Evolutionary conservation across 1,139 yeast species (phyloP).

Genomic region (Eremothecium coryli): DNA sequence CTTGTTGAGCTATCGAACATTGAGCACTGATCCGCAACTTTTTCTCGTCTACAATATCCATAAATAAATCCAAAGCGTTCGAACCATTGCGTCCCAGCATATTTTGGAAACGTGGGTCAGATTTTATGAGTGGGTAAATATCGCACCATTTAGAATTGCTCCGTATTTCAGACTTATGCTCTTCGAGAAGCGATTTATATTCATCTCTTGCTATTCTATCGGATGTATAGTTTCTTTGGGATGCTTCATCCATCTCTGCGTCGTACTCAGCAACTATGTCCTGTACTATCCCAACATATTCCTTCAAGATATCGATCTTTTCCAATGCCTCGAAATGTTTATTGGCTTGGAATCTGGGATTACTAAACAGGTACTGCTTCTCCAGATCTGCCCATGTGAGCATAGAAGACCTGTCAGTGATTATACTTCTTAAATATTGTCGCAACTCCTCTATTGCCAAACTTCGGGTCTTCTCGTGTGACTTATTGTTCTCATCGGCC

Average conservation of each 20-base stretch:
- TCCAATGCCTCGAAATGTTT: slow-evolving; percentile 46
- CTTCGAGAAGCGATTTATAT: slow-evolving; percentile 41
- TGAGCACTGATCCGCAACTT: slow-evolving; percentile 47
- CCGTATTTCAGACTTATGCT: slow-evolving; percentile 32
- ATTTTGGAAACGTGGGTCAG: slow-evolving; percentile 49
- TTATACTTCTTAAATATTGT: slow-evolving; percentile 35
- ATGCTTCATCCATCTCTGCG: slow-evolving; percentile 32
- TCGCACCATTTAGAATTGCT: slow-evolving; percentile 56
- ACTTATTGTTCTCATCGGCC: slow-evolving; percentile 34
- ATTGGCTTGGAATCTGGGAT: slow-evolving; percentile 47
- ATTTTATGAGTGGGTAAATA: slow-evolving; percentile 43
- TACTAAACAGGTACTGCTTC: slow-evolving; percentile 36
- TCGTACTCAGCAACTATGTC: slow-evolving; percentile 28
- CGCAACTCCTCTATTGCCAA: slow-evolving; percentile 48
- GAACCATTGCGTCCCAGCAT: slow-evolving; percentile 77
- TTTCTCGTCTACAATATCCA: slow-evolving; percentile 65
- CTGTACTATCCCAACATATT: slow-evolving; percentile 37
- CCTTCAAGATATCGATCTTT: slow-evolving; percentile 50
- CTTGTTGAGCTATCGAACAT: slow-evolving; percentile 49
- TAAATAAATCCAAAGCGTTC: slow-evolving; percentile 63
- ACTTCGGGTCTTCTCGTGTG: slow-evolving; percentile 31
- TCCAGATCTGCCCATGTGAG: slow-evolving; percentile 22
- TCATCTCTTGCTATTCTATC: slow-evolving; percentile 62
- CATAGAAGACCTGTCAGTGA: slow-evolving; percentile 15
- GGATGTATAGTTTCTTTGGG: slow-evolving; percentile 37